phyloP scores from a whole-genome alignment of 768 basidiomycete species.

The Tylopilus intermedius region DNA sequence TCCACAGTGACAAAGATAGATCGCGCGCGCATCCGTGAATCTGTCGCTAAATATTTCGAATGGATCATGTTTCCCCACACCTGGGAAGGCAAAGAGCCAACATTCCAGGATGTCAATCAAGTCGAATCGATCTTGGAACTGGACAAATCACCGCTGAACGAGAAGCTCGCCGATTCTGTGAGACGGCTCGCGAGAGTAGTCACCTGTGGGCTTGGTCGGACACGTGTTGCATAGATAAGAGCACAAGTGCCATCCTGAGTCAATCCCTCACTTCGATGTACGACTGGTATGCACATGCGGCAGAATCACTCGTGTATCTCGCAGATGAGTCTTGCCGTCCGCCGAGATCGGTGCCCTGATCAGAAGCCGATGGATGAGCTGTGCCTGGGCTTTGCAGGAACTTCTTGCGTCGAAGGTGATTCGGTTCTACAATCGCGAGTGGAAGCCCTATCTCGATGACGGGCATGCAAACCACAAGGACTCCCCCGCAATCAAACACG shows the following conservation, averaged over 20 bases:
- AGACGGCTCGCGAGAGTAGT: background rate
- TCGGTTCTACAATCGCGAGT: slow-evolving; percentile 7
- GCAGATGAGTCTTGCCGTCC: background rate
- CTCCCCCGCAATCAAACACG: slow-evolving; percentile 2
- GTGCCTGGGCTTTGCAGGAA: background rate
- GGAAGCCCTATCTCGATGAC: slow-evolving; percentile 10
- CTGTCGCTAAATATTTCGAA: background rate
- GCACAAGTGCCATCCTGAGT: no score
- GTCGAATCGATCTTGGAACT: background rate
- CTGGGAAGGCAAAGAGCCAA: background rate
- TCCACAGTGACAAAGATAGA: background rate
- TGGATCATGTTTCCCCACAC: background rate
- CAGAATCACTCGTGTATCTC: background rate
- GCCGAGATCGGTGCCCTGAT: background rate
- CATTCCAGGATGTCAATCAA: background rate
- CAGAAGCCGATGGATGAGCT: background rate
- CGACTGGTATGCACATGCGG: background rate
- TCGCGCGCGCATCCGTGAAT: background rate
- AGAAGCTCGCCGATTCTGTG: background rate
- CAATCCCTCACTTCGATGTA: background rate
- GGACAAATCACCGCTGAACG: background rate
- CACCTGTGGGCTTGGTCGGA: no score
- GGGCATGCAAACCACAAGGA: slow-evolving; percentile 1
- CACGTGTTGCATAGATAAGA: background rate
- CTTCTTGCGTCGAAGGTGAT: slow-evolving; percentile 9